Conservation (phyloP, 495 filamentous ascomycete genomes). For the Aspergillus asperescens region DNA sequence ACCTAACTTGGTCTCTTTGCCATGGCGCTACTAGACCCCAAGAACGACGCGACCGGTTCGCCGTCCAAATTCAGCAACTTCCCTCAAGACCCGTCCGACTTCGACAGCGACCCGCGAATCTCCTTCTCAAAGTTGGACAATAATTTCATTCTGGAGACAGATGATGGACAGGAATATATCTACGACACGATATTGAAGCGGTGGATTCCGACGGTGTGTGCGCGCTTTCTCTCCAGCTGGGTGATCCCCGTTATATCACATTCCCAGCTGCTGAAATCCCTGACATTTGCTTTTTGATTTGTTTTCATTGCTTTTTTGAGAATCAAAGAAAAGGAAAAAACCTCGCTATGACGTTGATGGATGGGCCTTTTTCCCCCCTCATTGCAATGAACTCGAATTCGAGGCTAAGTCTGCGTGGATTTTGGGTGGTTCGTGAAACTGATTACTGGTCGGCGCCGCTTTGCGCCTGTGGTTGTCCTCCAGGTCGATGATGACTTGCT, state of each 20-base stretch:
- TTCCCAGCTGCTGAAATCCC: constrained; percentile 10
- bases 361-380: constrained; percentile 11
- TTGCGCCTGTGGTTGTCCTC: constrained; percentile 25
- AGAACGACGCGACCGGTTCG: constrained; percentile 18
- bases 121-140: constrained; percentile 76
- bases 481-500: constrained; percentile 76
- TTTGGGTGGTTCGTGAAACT: constrained; percentile 31
- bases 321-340: no score
- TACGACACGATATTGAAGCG: constrained; percentile 65
- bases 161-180: constrained; percentile 80
- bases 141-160: constrained; percentile 78
- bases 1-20: not conserved
- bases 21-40: constrained; percentile 21
- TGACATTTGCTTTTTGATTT: not conserved
- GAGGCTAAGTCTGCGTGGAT: constrained; percentile 16
- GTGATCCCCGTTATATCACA: no score
- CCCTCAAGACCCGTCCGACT: constrained; percentile 66
- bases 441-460: constrained; percentile 30
- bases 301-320: not conserved
- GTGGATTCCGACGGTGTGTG: constrained; percentile 71
- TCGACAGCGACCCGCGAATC: constrained; percentile 76
- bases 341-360: no score
- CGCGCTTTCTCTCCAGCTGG: constrained; percentile 13
- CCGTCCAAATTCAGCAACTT: constrained; percentile 40
- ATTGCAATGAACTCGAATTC: constrained; percentile 12